Conservation (phyloP, 129 eudicot genomes). For the Artemisia annua region DNA sequence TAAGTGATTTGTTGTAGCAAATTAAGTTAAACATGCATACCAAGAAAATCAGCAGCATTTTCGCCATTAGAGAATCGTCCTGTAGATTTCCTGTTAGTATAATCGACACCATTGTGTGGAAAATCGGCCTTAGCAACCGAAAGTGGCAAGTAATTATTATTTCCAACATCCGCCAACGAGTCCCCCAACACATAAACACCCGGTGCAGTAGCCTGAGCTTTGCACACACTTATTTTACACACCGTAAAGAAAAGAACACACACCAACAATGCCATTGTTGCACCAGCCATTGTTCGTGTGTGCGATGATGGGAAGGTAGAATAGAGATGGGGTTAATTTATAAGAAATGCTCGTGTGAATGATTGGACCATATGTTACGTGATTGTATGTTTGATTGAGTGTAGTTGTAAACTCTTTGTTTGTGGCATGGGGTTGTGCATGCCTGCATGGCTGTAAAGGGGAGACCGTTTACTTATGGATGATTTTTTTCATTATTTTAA, state of each 20-base stretch:
- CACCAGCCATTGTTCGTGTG: neutral
- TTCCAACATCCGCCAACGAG: slow-evolving; percentile 76
- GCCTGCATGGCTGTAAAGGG: neutral
- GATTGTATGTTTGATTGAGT: slow-evolving; percentile 3
- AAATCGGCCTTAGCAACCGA: slow-evolving; percentile 66
- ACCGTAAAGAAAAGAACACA: slow-evolving; percentile 15
- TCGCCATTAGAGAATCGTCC: slow-evolving; percentile 77
- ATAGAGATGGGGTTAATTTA: slow-evolving; percentile 16
- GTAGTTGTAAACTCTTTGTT: slow-evolving; percentile 1
- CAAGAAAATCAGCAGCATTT: slow-evolving; percentile 82
- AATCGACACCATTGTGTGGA: slow-evolving; percentile 74
- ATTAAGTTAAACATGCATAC: slow-evolving; percentile 30
- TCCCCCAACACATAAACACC: slow-evolving; percentile 67
- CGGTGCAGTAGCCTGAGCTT: slow-evolving; percentile 24
- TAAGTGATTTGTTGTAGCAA: too few relatives aligned
- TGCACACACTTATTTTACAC: neutral
- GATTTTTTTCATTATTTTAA: neutral
- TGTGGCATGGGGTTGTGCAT: neutral
- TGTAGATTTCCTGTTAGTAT: slow-evolving; percentile 48
- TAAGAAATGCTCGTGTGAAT: neutral
- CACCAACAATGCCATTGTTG: slow-evolving; percentile 13
- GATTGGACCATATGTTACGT: neutral
- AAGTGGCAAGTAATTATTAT: slow-evolving; percentile 56
- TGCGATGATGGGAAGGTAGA: slow-evolving; percentile 8
- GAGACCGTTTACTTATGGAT: slow-evolving; percentile 4